Percentiles rank a stretch among this genome's conserved stretches.
Evolutionary conservation across 306 rosid genomes (phyloP).

Genomic region (Inga laurina): DNA sequence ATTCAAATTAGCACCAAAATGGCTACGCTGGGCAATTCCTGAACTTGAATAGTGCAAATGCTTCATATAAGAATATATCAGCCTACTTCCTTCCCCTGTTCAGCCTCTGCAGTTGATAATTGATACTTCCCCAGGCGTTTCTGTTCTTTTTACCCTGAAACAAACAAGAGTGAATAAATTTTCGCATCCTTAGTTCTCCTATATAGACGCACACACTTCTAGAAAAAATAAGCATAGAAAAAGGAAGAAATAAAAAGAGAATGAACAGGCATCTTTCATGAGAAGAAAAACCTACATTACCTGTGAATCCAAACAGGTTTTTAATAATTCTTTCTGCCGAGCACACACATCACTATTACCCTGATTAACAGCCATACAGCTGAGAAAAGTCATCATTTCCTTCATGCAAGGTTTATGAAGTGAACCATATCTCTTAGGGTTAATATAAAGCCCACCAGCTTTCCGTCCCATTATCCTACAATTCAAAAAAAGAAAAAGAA

Average conservation of each 20-base stretch:
- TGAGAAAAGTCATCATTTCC: conserved; percentile 83
- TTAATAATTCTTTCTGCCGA: conserved; percentile 61
- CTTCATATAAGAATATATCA: conserved; percentile 1
- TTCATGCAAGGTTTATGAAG: conserved; percentile 90
- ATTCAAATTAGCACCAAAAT: conserved; percentile 13
- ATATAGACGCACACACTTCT: too few relatives aligned
- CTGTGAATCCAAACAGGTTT: conserved; percentile 71
- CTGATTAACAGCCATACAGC: conserved; percentile 56
- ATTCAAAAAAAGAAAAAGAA: conserved; percentile 16
- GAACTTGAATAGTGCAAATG: conserved; percentile 22
- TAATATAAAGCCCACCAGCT: conserved; percentile 61
- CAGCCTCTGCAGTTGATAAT: conserved; percentile 90
- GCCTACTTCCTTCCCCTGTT: conserved; percentile 75
- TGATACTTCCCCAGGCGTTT: conserved; percentile 79
- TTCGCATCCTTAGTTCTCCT: not conserved
- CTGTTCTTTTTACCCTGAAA: conserved; percentile 65
- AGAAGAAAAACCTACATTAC: conserved; percentile 38
- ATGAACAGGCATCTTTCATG: conserved; percentile 16
- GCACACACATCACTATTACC: conserved; percentile 48
- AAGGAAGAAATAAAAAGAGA: not conserved
- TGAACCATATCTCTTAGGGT: conserved; percentile 70
- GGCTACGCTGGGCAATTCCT: conserved; percentile 26
- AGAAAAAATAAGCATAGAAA: not conserved
- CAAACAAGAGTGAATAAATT: conserved; percentile 7
- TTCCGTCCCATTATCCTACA: conserved; percentile 76